Conservation (phyloP, 2,329 filamentous ascomycete species). For the Penicillium occitanis region DNA sequence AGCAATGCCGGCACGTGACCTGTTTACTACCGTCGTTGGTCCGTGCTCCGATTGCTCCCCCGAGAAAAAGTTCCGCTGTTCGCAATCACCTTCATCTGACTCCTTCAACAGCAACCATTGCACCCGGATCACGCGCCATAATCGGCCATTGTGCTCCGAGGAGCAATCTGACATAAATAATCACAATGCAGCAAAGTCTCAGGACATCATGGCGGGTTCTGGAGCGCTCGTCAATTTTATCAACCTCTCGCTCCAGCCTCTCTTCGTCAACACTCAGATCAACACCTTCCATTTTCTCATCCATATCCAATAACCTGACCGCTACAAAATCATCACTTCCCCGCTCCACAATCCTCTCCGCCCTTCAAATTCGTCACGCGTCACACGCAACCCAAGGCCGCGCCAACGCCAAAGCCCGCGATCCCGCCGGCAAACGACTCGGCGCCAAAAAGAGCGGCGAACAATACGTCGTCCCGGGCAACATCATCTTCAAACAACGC, state of each 20-base stretch:
- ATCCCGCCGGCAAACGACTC: conserved; percentile 78
- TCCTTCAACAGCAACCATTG: conserved; percentile 6
- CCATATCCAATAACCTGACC: conserved; percentile 22
- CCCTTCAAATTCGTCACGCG: conserved; percentile 58
- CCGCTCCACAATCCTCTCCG: conserved; percentile 30
- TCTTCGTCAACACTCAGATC: conserved; percentile 22
- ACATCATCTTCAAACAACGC: conserved; percentile 97
- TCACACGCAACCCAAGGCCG: conserved; percentile 65
- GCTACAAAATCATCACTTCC: conserved; percentile 25
- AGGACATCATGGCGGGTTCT: conserved; percentile 40
- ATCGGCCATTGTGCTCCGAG: conserved; percentile 14
- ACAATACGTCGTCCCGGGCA: conserved; percentile 90
- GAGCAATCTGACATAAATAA: neutral
- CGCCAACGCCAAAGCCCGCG: conserved; percentile 65
- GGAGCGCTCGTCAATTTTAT: conserved; percentile 36
- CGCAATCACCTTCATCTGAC: neutral
- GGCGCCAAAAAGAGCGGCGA: conserved; percentile 92
- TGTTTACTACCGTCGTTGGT: neutral
- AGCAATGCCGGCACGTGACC: conserved; percentile 19
- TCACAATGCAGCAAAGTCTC: conserved; percentile 43
- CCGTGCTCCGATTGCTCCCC: conserved; percentile 17
- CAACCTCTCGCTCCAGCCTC: conserved; percentile 27
- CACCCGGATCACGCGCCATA: neutral
- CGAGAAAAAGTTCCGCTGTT: conserved; percentile 26
- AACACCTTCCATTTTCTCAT: conserved; percentile 23